These are phyloP conservation scores for Tetrahymena malaccensis DNA, from an alignment of 73 alveolate species.

Conservation along the genomic window DNA sequence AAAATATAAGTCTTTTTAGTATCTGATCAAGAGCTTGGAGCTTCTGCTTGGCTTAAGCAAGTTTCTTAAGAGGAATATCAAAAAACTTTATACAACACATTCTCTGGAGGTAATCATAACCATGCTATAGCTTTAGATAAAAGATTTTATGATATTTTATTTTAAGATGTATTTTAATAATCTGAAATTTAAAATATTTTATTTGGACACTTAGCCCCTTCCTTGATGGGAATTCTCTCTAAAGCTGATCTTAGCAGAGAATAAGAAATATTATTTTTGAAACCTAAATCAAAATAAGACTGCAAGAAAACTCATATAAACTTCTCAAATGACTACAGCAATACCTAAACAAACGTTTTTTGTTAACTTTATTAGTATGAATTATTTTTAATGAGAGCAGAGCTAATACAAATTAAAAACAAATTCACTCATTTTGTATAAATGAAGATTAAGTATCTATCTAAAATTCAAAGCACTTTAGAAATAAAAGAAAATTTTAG, in stretches of 20 bases:
- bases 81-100: neutral
- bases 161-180: neutral
- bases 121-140: neutral
- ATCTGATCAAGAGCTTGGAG: neutral
- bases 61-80: neutral
- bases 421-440: neutral
- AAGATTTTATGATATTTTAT: neutral
- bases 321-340: neutral
- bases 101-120: neutral
- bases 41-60: neutral
- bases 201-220: neutral
- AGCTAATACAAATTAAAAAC: neutral
- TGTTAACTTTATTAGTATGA: neutral
- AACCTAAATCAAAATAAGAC: neutral
- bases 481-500: neutral
- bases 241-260: neutral
- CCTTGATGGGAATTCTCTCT: neutral
- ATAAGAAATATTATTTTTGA: neutral
- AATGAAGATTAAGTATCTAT: neutral
- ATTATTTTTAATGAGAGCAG: neutral
- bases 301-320: neutral
- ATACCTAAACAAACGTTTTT: neutral
- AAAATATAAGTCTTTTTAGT: neutral
- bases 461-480: neutral
- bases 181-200: neutral